A percentile compares a stretch with the other conserved stretches of the same genome.
Conservation (phyloP, 2,329 filamentous ascomycete genomes). For the Ophiostoma australiae region DNA sequence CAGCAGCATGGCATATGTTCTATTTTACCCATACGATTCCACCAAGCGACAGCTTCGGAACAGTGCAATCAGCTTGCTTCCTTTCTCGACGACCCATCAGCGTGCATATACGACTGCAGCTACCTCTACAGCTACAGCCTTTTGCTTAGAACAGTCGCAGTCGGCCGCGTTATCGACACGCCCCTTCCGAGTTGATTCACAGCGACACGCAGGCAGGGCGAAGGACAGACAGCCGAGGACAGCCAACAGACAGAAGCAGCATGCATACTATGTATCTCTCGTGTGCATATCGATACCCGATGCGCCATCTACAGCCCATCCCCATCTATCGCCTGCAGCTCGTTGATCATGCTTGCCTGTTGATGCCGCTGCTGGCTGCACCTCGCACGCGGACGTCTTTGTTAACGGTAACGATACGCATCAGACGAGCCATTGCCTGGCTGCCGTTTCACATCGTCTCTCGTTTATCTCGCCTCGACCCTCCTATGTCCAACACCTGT, state of each 20-base stretch:
- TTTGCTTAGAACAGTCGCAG: not conserved
- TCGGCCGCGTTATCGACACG: not conserved
- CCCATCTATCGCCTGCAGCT: slow-evolving; percentile 1
- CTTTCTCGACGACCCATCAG: not conserved
- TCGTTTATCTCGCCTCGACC: too few relatives aligned
- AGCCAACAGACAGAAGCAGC: not conserved
- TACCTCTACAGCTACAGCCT: not conserved
- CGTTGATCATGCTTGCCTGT: not conserved
- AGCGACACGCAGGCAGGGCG: not conserved
- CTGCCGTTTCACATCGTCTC: not conserved
- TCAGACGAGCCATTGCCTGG: not conserved
- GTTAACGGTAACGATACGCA: too few relatives aligned
- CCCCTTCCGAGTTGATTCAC: not conserved
- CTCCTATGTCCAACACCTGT: not conserved
- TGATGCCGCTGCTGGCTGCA: not conserved
- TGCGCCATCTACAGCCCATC: not conserved
- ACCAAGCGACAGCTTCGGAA: not conserved
- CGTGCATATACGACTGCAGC: slow-evolving; percentile 4
- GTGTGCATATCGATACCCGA: slow-evolving; percentile 7
- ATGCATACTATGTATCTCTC: not conserved
- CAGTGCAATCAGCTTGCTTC: not conserved
- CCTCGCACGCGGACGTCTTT: too few relatives aligned
- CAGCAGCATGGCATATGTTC: not conserved
- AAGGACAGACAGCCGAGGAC: not conserved
- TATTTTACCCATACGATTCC: not conserved